Evolutionary conservation across 441 rosid species (phyloP).

Genomic region (Lepidium campestre): DNA sequence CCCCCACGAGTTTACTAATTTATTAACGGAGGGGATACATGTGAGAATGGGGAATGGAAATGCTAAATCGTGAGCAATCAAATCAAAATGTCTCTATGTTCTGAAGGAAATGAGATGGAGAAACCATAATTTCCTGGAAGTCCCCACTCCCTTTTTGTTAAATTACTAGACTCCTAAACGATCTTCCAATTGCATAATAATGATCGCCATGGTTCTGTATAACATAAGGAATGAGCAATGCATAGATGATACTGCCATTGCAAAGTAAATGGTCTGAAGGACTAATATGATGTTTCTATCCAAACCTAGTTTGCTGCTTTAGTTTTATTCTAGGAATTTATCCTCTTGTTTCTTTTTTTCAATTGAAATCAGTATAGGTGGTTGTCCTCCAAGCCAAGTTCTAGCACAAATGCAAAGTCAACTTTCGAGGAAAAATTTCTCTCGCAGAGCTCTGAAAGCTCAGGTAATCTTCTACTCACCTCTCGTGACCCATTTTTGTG

Average conservation of each 20-base stretch:
- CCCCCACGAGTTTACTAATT: background rate
- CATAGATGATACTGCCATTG: constrained; percentile 11
- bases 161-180: background rate
- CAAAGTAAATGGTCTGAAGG: constrained; percentile 6
- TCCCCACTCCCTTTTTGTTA: background rate
- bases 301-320: background rate
- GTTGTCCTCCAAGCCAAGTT: constrained; percentile 89
- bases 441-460: constrained; percentile 87
- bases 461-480: constrained; percentile 54
- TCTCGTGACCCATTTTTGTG: background rate
- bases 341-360: constrained; percentile 25
- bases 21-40: background rate
- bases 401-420: constrained; percentile 56
- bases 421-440: constrained; percentile 96
- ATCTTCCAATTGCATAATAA: background rate
- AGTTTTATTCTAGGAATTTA: background rate
- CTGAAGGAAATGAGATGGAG: constrained; percentile 7
- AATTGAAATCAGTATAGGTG: constrained; percentile 84
- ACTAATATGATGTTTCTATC: background rate
- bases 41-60: background rate
- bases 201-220: background rate
- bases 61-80: background rate
- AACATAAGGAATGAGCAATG: background rate
- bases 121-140: background rate
- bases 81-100: background rate